These are phyloP conservation scores for Sugiyamaella japonica DNA, from an alignment of 1,139 yeast species.

Conservation along the genomic window DNA sequence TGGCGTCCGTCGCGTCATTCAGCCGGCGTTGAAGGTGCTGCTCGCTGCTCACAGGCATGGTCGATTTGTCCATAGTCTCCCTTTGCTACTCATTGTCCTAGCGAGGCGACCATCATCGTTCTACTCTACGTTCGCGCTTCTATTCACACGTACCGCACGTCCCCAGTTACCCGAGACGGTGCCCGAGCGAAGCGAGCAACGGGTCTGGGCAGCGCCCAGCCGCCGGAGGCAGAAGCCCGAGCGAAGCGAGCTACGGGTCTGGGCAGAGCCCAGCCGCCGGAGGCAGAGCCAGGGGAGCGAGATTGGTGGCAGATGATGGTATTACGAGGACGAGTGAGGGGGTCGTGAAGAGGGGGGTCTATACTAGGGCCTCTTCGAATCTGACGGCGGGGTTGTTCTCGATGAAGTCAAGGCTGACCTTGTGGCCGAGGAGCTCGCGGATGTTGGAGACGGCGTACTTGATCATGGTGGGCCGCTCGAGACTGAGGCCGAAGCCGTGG, in stretches of 20 bases:
- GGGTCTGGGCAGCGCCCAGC: neutral
- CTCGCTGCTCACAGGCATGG: too few relatives aligned
- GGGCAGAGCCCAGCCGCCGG: slow-evolving; percentile 7
- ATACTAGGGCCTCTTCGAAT: slow-evolving; percentile 62
- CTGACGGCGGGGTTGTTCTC: slow-evolving; percentile 98
- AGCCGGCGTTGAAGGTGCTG: too few relatives aligned
- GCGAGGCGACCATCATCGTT: too few relatives aligned
- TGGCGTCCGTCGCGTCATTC: too few relatives aligned
- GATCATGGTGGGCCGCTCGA: slow-evolving; percentile 99
- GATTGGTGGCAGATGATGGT: neutral
- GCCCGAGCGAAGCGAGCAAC: neutral
- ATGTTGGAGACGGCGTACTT: slow-evolving; percentile 94
- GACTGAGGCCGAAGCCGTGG: slow-evolving; percentile 94
- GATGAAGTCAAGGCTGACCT: slow-evolving; percentile 87
- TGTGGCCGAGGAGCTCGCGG: slow-evolving; percentile 92
- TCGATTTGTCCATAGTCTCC: too few relatives aligned
- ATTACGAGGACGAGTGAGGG: neutral
- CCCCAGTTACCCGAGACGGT: neutral
- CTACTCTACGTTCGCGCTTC: too few relatives aligned
- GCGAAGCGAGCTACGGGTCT: neutral
- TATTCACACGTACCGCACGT: too few relatives aligned
- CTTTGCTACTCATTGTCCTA: too few relatives aligned
- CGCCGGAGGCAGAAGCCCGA: neutral
- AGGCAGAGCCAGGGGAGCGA: neutral
- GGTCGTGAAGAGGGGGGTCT: neutral